Conservation (phyloP, 139 green algal species). For the Diplosphaera chodatii region DNA sequence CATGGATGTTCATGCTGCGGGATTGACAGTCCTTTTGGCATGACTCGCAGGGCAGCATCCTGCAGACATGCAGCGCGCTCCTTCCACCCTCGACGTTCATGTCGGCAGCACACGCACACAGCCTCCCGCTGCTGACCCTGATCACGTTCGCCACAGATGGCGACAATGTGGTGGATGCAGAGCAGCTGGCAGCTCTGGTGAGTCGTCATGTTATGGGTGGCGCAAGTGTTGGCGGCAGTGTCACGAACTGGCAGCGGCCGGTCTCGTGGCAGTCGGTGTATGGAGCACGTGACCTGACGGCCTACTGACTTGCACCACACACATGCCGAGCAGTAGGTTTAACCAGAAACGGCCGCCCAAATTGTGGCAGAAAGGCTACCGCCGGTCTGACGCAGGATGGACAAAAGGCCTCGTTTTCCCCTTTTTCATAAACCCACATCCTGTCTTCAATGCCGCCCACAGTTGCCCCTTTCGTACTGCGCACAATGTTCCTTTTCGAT, state of each 20-base stretch:
- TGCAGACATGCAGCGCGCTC: slow-evolving; percentile 21
- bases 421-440: too few species aligned
- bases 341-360: too few species aligned
- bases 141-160: slow-evolving; percentile 48
- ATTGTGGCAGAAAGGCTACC: too few species aligned
- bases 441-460: too few species aligned
- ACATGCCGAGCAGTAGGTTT: too few species aligned
- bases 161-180: slow-evolving; percentile 48
- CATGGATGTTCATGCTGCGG: too few species aligned
- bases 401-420: too few species aligned
- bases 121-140: slow-evolving; percentile 9
- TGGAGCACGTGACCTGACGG: background rate
- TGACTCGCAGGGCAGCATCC: slow-evolving; percentile 9
- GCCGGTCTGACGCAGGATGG: too few species aligned
- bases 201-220: background rate
- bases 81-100: slow-evolving; percentile 58
- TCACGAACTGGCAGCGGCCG: slow-evolving; percentile 8
- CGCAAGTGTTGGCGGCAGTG: too few species aligned
- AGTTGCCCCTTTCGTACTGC: too few species aligned
- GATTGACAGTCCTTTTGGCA: too few species aligned
- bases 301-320: background rate
- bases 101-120: background rate
- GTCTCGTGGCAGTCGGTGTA: slow-evolving; percentile 17
- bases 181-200: slow-evolving; percentile 20
- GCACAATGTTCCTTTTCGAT: too few species aligned